phyloP scores from a whole-genome alignment of 2,329 filamentous ascomycete genomes.

The Lasiodiplodia citricola region DNA sequence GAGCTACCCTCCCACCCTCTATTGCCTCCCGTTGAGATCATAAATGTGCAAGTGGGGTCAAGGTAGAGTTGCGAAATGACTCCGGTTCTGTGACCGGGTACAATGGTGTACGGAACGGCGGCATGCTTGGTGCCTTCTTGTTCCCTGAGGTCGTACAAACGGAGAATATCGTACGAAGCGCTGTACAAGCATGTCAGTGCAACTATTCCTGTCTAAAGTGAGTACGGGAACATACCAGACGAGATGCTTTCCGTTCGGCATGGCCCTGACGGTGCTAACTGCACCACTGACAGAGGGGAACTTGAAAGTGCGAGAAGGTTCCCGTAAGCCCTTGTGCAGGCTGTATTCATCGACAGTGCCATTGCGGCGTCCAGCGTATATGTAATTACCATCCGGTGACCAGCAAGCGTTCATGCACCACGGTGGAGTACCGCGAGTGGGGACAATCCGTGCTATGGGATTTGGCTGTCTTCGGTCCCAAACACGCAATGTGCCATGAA shows the following conservation, averaged over 20 bases:
- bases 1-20: slow-evolving; percentile 90
- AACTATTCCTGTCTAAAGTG: background rate
- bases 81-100: slow-evolving; percentile 87
- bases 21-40: slow-evolving; percentile 91
- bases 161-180: slow-evolving; percentile 90
- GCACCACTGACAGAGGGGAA: slow-evolving; percentile 89
- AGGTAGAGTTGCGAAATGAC: slow-evolving; percentile 86
- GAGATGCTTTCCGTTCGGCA: slow-evolving; percentile 91
- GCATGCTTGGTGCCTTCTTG: slow-evolving; percentile 71
- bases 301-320: slow-evolving; percentile 78
- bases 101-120: slow-evolving; percentile 91
- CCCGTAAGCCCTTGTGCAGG: slow-evolving; percentile 78
- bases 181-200: slow-evolving; percentile 49
- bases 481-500: slow-evolving; percentile 86
- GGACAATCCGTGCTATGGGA: slow-evolving; percentile 79
- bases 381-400: slow-evolving; percentile 93
- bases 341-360: slow-evolving; percentile 94
- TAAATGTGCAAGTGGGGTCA: slow-evolving; percentile 85
- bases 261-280: slow-evolving; percentile 84
- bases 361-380: slow-evolving; percentile 91
- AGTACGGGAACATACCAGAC: slow-evolving; percentile 68
- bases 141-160: slow-evolving; percentile 85
- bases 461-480: slow-evolving; percentile 84
- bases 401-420: slow-evolving; percentile 99
- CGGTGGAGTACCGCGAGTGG: slow-evolving; percentile 77